Conservation (phyloP, 208 protist genomes). For the Leptomonas pyrrhocoris region DNA sequence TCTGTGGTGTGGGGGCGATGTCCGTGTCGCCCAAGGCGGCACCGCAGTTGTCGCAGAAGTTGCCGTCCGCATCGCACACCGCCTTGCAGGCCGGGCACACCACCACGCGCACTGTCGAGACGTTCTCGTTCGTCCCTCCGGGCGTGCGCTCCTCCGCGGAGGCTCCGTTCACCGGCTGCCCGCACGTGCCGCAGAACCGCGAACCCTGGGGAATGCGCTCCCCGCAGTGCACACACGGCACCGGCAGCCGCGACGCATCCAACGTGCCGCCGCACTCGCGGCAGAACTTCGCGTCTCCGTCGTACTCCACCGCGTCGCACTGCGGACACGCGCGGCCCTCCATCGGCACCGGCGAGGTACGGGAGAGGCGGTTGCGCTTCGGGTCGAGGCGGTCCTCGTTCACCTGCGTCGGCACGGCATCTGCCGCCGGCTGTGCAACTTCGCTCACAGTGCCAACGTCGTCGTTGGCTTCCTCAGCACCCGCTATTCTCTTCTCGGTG, state of each 20-base stretch:
- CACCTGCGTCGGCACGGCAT: not conserved
- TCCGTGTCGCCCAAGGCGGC: conserved; percentile 64
- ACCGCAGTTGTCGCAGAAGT: conserved; percentile 90
- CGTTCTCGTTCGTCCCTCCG: conserved; percentile 54
- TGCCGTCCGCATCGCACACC: conserved; percentile 78
- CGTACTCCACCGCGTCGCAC: conserved; percentile 80
- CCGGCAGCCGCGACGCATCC: conserved; percentile 34
- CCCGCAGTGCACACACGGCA: conserved; percentile 68
- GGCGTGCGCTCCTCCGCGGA: conserved; percentile 39
- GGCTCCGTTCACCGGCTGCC: conserved; percentile 64
- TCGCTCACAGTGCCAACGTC: not conserved
- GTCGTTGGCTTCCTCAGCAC: not conserved
- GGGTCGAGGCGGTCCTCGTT: conserved; percentile 35
- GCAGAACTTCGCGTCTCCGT: conserved; percentile 79
- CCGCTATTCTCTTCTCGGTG: not conserved
- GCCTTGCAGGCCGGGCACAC: conserved; percentile 73
- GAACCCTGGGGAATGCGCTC: conserved; percentile 71
- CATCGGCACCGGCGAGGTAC: conserved; percentile 32
- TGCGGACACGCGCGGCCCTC: conserved; percentile 53
- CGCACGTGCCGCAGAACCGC: conserved; percentile 86
- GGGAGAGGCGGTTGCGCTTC: conserved; percentile 56
- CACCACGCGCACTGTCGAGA: conserved; percentile 48
- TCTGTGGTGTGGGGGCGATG: conserved; percentile 1
- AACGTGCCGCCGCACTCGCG: conserved; percentile 67
- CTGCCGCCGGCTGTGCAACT: not conserved